Evolutionary conservation across 371 early-diverging fungal species (phyloP), one percentile per base, ranked within the genome.

Genomic region (Nosema muscidifuracis): DNA sequence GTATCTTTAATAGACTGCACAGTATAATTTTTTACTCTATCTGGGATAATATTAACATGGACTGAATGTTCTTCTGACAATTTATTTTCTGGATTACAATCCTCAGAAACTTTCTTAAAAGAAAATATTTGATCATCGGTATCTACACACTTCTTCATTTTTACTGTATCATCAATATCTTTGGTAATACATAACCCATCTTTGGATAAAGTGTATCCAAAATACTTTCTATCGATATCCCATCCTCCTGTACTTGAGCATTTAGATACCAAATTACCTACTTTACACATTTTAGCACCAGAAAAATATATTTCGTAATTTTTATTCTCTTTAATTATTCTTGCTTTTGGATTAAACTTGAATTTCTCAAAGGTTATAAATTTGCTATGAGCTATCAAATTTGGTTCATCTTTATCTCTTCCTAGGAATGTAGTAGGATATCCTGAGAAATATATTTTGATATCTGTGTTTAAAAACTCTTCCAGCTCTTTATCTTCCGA

Each of bases 111-210:
- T n/a, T 24, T n/a, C 43, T 73, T 73, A 36, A 73, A 73, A 24
- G 16, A 18, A 22, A 73, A 67, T 28, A 73, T 18, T 43, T 73
- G 74, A 53, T 73, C 74, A 18, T 73, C 67, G 6, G 60, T 67
- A 22, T 67, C 63, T 40, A 47, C 33, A 56, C 74, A 73, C 10
- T 38, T 31, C 51, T 60, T 43, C 57, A 73, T 55, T 63, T 36
- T 62, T 3, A 73, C 20, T 13, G 65, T 30, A 31, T 66, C 55
- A 34, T 60, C 67, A 30, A 42, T 56, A 33, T 55, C 51, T 56
- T 73, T 66, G 18, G 74, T 67, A n/a, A 73, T 61, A 56, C 74
- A 73, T 10, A 20, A 30, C 15, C 40, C 40, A 24, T 65, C 34
- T 42, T 60, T 31, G 1, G 58, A 47, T 4, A 73, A 67, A 2